Evolutionary conservation across 371 early-diverging fungal genomes (phyloP).

Genomic region (Mortierella sp.): DNA sequence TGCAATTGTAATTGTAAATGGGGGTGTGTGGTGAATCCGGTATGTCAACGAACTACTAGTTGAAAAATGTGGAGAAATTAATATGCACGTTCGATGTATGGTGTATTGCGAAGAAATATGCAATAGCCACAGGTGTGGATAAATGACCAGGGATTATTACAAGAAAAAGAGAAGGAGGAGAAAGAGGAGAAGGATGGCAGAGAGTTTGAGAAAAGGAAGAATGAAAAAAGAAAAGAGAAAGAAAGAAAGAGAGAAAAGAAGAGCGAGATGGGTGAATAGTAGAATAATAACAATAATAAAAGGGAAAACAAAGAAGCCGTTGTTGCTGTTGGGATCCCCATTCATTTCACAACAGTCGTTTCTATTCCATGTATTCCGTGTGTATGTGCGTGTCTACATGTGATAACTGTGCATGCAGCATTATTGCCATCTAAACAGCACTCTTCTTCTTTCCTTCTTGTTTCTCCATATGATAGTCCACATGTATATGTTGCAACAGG

Average conservation of each 20-base stretch:
- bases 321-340: not conserved
- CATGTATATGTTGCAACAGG: too few species aligned
- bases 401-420: not conserved
- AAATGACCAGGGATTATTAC: too few species aligned
- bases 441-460: not conserved
- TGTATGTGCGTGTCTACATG: not conserved
- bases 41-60: not conserved
- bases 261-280: not conserved
- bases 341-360: not conserved
- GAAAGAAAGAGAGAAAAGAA: constrained; percentile 3
- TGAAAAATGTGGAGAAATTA: constrained; percentile 1
- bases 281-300: not conserved
- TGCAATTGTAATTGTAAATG: not conserved
- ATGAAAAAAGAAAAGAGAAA: not conserved
- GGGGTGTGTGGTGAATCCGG: not conserved
- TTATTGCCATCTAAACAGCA: not conserved
- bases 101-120: not conserved
- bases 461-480: too few species aligned
- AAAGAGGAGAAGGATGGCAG: not conserved
- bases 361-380: too few species aligned
- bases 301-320: not conserved
- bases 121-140: not conserved
- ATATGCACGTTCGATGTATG: not conserved
- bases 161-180: not conserved
- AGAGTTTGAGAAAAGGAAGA: not conserved